Base-by-base conservation (phyloP, 768 basidiomycete species). In the Strobilomyces dryophilus region DNA sequence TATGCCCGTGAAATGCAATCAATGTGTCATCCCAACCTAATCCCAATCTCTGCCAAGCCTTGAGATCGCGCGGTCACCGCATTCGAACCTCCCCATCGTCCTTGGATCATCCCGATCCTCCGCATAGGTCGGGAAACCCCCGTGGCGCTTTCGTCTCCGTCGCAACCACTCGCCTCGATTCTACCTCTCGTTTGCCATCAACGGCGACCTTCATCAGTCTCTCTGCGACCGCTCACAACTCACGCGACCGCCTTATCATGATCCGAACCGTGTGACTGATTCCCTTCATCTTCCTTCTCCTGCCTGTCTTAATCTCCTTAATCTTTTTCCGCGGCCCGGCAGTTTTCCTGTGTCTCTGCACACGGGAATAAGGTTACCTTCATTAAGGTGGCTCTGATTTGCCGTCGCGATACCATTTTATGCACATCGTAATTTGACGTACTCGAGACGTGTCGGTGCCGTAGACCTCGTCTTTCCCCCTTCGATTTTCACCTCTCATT, bases 371-470 rank as follows among this genome's bases (percentile, higher is more conserved):
- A 61, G 59, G 54, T 64, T 62, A 15, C 58, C 52, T 61, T 52
- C 52, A 58, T 57, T 27, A 64, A 53, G 40, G 32, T 61, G 47
- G 44, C 48, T 55, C 31, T 52, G 61, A 62, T 62, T 60, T 60
- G 54, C 61, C 57, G 57, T 49, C 20, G 39, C 53, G 24, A 44
- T 50, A 61, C 54, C 50, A 18, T 51, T 51, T 26, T 50, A 32
- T 34, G n/a, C 18, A n/a, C 55, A 48, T 54, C 43, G 45, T 53
- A 50, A 64, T 57, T 57, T 64, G 58, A 64, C 62, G 61, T 64
- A 64, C 61, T 58, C 52, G 6, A 64, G 53, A 61, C 62, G 53
- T 58, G 51, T 62, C 62, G 62, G 62, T 53, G 59, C 62, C 62
- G 62, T 65, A 18, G 52, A 18, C 24, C 37, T 40, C 1, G 12